phyloP scores from a whole-genome alignment of 1,139 yeast species.

The Schwanniomyces etchellsii region DNA sequence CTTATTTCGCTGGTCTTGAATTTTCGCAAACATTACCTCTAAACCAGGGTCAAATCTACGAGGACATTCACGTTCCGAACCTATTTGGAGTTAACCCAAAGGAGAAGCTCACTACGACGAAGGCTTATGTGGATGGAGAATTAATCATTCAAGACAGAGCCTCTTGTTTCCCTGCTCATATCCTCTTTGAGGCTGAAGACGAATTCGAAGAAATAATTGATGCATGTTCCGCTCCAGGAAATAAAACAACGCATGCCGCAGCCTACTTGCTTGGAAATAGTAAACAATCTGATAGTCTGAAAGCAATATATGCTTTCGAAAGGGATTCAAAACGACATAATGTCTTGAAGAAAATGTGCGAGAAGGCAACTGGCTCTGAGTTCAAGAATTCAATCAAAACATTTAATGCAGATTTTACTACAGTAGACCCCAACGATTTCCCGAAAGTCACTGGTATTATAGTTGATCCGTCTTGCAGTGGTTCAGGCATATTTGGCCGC shows the following conservation, averaged over 20 bases:
- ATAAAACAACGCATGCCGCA: constrained; percentile 91
- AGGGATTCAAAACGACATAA: constrained; percentile 69
- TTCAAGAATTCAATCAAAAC: constrained; percentile 48
- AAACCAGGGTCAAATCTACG: constrained; percentile 53
- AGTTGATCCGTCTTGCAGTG: constrained; percentile 97
- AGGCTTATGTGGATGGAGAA: constrained; percentile 67
- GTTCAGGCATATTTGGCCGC: constrained; percentile 94
- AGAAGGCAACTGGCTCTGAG: constrained; percentile 62
- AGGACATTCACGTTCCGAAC: constrained; percentile 67
- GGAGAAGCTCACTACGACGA: constrained; percentile 59
- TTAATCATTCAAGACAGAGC: constrained; percentile 93
- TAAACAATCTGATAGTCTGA: constrained; percentile 10
- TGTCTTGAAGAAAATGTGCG: constrained; percentile 72
- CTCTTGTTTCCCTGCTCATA: constrained; percentile 91
- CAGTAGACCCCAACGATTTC: constrained; percentile 55
- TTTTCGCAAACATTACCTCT: constrained; percentile 3
- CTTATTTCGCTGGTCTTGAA: constrained; percentile 39
- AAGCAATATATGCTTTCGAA: constrained; percentile 75
- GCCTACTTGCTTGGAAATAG: constrained; percentile 40
- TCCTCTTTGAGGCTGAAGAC: constrained; percentile 48
- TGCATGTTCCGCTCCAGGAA: constrained; percentile 98
- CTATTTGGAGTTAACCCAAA: constrained; percentile 78
- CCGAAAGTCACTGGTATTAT: constrained; percentile 69
- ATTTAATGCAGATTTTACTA: constrained; percentile 82
- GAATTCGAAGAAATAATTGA: constrained; percentile 65